These are phyloP conservation scores for Paramecium primaurelia DNA, from an alignment of 73 alveolate species.

Conservation along the genomic window DNA sequence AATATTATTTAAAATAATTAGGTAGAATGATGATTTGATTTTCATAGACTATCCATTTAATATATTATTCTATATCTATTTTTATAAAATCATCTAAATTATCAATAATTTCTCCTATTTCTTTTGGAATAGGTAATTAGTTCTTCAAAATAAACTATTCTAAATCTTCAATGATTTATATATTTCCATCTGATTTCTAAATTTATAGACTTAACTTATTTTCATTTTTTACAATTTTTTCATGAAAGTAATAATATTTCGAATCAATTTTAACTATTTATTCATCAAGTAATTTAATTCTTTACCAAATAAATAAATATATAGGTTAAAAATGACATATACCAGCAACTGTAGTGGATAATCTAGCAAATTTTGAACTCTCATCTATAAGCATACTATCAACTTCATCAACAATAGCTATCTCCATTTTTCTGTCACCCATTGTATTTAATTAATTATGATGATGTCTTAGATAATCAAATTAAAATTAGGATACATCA, in stretches of 20 bases:
- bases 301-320: not conserved
- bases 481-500: not conserved
- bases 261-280: not conserved
- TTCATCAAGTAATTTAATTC: not conserved
- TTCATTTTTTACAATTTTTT: not conserved
- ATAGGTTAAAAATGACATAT: not conserved
- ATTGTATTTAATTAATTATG: not conserved
- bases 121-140: not conserved
- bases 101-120: not conserved
- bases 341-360: constrained; percentile 31
- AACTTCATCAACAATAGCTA: constrained; percentile 55
- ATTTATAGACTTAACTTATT: not conserved
- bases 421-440: not conserved
- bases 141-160: not conserved
- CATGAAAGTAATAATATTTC: not conserved
- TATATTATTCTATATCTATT: not conserved
- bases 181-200: too few relatives aligned
- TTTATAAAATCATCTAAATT: not conserved
- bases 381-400: constrained; percentile 55
- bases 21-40: not conserved
- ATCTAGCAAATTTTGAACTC: not conserved
- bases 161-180: not conserved
- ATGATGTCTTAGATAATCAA: constrained; percentile 46
- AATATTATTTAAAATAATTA: not conserved
- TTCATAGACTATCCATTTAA: not conserved